These are phyloP conservation scores for Chalciporus sphaerocephalus DNA, from an alignment of 768 basidiomycete species.

Conservation along the genomic window DNA sequence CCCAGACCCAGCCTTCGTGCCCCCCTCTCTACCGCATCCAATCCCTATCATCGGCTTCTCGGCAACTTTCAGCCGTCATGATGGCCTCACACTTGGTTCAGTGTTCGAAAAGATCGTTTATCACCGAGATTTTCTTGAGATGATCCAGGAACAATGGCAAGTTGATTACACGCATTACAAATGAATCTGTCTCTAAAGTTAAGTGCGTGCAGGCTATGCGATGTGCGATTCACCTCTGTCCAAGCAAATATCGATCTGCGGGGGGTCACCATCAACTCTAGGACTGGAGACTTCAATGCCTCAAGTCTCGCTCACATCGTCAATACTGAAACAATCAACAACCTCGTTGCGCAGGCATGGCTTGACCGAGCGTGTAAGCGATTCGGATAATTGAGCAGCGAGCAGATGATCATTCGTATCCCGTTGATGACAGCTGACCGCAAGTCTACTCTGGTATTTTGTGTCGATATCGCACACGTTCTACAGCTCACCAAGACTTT, in stretches of 20 bases:
- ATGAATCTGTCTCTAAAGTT: not conserved
- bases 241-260: conserved; percentile 67
- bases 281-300: conserved; percentile 78
- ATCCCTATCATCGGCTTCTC: conserved; percentile 92
- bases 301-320: conserved; percentile 75
- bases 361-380: conserved; percentile 74
- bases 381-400: not conserved
- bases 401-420: conserved; percentile 4
- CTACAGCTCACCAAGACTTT: conserved; percentile 68
- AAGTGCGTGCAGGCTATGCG: conserved; percentile 61
- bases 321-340: conserved; percentile 75
- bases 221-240: conserved; percentile 81
- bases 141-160: conserved; percentile 91
- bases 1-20: conserved; percentile 42
- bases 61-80: conserved; percentile 90
- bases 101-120: conserved; percentile 92
- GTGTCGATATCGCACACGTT: conserved; percentile 81
- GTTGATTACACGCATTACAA: not conserved
- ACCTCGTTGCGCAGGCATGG: conserved; percentile 78
- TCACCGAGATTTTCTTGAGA: conserved; percentile 83
- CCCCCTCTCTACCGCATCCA: conserved; percentile 38
- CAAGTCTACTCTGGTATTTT: conserved; percentile 90
- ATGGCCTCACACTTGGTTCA: conserved; percentile 81
- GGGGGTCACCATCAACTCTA: conserved; percentile 58
- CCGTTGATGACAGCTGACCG: conserved; percentile 43